Evolutionary conservation across 371 early-diverging fungal genomes (phyloP).

Genomic region (Rhizopus microsporus): DNA sequence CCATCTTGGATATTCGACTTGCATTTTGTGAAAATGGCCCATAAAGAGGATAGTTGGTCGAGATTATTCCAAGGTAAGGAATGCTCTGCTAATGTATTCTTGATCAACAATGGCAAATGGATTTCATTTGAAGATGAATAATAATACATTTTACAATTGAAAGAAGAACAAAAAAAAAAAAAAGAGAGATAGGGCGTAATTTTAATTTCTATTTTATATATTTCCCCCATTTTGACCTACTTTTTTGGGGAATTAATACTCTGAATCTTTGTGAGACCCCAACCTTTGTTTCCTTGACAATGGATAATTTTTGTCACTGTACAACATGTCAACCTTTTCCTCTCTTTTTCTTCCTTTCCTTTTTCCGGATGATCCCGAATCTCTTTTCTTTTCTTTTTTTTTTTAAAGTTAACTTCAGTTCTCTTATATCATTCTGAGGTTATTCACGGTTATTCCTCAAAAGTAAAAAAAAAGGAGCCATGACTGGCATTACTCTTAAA

Average conservation of each 20-base stretch:
- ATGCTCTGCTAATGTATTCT: conserved; percentile 15
- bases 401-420: no score
- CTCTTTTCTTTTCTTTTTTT: no score
- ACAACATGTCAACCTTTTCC: not conserved
- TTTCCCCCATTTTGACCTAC: conserved; percentile 2
- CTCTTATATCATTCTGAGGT: no score
- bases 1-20: conserved; percentile 25
- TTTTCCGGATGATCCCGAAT: not conserved
- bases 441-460: no score
- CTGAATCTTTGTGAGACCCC: not conserved
- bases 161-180: not conserved
- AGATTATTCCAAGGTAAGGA: conserved; percentile 25
- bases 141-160: conserved; percentile 1
- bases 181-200: not conserved
- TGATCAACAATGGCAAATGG: conserved; percentile 21
- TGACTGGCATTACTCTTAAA: no score
- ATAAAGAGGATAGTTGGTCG: conserved; percentile 26
- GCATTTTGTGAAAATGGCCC: conserved; percentile 24
- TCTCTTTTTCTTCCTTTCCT: not conserved
- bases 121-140: conserved; percentile 12
- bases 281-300: not conserved
- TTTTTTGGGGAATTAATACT: not conserved
- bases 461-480: no score
- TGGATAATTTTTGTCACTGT: not conserved
- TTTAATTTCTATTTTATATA: conserved; percentile 2